Evolutionary conservation across 176 grass and related monocot species (phyloP).

Genomic region (Hsuehochloa calcarea): DNA sequence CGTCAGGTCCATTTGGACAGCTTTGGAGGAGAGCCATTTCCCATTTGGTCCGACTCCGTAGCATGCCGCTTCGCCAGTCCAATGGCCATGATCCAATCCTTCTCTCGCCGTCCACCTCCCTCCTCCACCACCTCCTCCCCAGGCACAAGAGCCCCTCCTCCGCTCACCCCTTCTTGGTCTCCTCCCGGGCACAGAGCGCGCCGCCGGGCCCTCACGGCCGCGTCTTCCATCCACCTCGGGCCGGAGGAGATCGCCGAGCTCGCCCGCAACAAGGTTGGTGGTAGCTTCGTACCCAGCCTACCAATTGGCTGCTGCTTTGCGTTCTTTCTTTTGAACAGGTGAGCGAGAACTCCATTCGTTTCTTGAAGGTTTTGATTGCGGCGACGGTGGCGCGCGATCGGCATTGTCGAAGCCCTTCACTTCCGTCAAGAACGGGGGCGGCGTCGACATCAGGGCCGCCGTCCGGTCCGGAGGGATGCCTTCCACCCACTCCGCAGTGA

Average conservation of each 20-base stretch:
- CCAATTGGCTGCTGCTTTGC: not conserved
- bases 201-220: not conserved
- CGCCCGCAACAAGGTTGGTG: conserved; percentile 67
- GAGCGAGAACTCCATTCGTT: not conserved
- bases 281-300: not conserved
- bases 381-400: conserved; percentile 48
- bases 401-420: conserved; percentile 83
- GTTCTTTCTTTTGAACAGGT: not conserved
- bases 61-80: not conserved
- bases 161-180: not conserved
- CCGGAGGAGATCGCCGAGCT: conserved; percentile 56
- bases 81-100: conserved; percentile 31
- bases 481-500: conserved; percentile 87
- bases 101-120: not conserved
- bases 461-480: conserved; percentile 82
- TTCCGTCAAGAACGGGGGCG: conserved; percentile 36
- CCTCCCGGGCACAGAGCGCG: not conserved
- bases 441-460: conserved; percentile 49
- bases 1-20: too few relatives aligned
- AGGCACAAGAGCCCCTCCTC: not conserved
- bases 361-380: conserved; percentile 72
- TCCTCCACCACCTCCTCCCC: not conserved
- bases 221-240: conserved; percentile 38
- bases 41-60: not conserved
- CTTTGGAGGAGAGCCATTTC: not conserved